Conservation (phyloP, 2,329 filamentous ascomycete species). For the Colletotrichum abscissum region DNA sequence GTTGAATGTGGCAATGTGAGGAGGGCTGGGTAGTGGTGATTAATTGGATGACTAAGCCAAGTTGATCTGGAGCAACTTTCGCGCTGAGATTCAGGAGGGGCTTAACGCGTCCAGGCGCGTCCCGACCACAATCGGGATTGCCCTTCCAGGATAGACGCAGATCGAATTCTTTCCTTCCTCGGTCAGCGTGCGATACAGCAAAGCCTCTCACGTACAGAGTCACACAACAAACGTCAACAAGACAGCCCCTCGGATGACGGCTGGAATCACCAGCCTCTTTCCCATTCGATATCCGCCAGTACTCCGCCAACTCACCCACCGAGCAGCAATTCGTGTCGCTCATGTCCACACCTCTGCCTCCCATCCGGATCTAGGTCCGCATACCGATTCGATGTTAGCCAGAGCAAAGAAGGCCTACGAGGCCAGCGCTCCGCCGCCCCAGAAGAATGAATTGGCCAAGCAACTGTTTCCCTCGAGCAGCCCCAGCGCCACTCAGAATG, state of each 20-base stretch:
- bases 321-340: conserved; percentile 39
- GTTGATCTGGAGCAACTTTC: neutral
- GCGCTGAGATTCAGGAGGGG: neutral
- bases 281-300: conserved; percentile 51
- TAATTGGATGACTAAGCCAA: neutral
- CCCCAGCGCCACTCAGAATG: conserved; percentile 53
- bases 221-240: conserved; percentile 11
- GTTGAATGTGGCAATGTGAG: too few species aligned
- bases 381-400: conserved; percentile 47
- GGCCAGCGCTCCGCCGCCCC: conserved; percentile 48
- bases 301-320: conserved; percentile 41
- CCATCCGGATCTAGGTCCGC: conserved; percentile 11
- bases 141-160: neutral
- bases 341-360: conserved; percentile 39
- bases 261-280: conserved; percentile 44
- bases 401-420: conserved; percentile 51
- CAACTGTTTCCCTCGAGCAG: conserved; percentile 69
- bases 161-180: conserved; percentile 7
- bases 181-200: conserved; percentile 3
- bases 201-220: conserved; percentile 1
- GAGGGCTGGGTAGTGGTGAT: too few species aligned
- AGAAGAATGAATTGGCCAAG: conserved; percentile 55
- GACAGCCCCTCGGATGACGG: conserved; percentile 48
- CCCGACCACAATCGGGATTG: neutral
- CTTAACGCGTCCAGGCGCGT: neutral